Conservation (phyloP, 352 stramenopile genomes). For the Globisporangium sylvaticum region DNA sequence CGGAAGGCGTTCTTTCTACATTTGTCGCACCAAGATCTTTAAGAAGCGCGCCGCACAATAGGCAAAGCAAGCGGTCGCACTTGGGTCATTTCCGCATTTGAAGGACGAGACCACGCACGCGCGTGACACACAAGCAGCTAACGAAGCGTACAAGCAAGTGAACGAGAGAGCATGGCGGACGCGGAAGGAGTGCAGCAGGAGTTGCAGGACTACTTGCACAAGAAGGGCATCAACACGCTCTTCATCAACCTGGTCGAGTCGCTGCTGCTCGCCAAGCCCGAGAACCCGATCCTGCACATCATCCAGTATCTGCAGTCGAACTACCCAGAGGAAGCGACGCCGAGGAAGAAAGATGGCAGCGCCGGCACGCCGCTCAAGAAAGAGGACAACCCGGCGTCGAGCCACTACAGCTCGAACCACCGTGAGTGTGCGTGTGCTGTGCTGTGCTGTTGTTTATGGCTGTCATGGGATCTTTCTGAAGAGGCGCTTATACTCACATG, state of each 20-base stretch:
- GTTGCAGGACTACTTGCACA: conserved; percentile 89
- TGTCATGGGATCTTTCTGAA: conserved; percentile 17
- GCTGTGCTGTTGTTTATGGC: conserved; percentile 9
- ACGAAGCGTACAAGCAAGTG: neutral
- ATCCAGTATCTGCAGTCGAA: conserved; percentile 88
- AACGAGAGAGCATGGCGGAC: conserved; percentile 52
- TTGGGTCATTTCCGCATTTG: neutral
- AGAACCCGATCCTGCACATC: conserved; percentile 88
- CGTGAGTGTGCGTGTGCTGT: conserved; percentile 1
- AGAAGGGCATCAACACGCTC: conserved; percentile 91
- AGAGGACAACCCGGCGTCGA: conserved; percentile 47
- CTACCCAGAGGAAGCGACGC: conserved; percentile 78
- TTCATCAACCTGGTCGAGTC: conserved; percentile 92
- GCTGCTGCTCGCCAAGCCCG: conserved; percentile 84
- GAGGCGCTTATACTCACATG: neutral
- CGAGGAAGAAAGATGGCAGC: conserved; percentile 30
- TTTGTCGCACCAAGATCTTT: conserved; percentile 1
- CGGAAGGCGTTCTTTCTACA: neutral
- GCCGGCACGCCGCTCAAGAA: conserved; percentile 19
- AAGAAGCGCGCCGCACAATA: neutral
- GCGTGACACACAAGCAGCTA: neutral
- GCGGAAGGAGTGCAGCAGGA: conserved; percentile 87
- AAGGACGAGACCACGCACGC: neutral
- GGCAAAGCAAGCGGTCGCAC: neutral
- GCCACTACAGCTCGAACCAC: conserved; percentile 18